These are phyloP conservation scores for Eucalyptus guilfoylei DNA, from an alignment of 345 rosid species.

Conservation along the genomic window DNA sequence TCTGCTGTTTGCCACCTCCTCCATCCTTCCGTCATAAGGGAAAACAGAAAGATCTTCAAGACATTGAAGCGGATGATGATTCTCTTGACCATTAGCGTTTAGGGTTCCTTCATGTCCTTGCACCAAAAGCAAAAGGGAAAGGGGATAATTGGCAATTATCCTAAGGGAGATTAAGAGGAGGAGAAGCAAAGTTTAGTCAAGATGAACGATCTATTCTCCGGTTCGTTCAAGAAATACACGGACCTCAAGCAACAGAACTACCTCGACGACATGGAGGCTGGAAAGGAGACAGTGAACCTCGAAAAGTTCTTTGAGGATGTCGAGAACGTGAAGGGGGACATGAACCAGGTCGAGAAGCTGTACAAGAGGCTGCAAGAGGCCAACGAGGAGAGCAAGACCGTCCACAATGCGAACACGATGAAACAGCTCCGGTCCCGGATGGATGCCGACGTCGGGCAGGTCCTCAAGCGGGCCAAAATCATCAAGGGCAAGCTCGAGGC, in stretches of 20 bases:
- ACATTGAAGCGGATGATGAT: not conserved
- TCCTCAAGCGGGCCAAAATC: conserved; percentile 48
- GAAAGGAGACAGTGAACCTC: conserved; percentile 45
- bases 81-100: not conserved
- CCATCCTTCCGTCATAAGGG: not conserved
- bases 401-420: conserved; percentile 58
- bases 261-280: conserved; percentile 56
- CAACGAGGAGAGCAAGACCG: conserved; percentile 59
- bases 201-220: conserved; percentile 81
- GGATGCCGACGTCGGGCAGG: conserved; percentile 54
- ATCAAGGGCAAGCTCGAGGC: conserved; percentile 70
- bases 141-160: not conserved
- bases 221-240: conserved; percentile 65
- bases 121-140: not conserved
- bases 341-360: conserved; percentile 40
- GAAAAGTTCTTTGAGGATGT: conserved; percentile 75
- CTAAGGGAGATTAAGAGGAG: not conserved
- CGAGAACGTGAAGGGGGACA: conserved; percentile 63
- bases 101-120: not conserved
- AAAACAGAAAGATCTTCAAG: not conserved
- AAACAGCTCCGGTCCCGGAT: conserved; percentile 45
- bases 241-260: conserved; percentile 51
- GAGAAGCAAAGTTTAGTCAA: not conserved
- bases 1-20: not conserved
- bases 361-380: conserved; percentile 61